Percentiles rank a stretch among this genome's conserved stretches.
Conservation (phyloP, 2,329 filamentous ascomycete species). For the Epichloe festucae region DNA sequence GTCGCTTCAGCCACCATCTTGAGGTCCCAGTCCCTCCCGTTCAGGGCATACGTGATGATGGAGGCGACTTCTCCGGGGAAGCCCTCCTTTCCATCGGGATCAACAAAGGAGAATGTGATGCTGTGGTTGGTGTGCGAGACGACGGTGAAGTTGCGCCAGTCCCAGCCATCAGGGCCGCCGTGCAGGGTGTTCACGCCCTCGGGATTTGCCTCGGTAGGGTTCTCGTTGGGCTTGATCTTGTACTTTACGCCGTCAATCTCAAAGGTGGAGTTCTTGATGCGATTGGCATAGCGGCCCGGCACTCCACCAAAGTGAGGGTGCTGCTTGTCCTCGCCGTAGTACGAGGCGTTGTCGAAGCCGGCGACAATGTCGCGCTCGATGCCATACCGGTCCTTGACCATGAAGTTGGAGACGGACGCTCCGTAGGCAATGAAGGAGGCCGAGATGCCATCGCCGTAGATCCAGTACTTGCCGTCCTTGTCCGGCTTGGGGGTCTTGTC, state of each 20-base stretch:
- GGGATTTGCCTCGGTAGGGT: conserved; percentile 36
- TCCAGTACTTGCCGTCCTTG: conserved; percentile 56
- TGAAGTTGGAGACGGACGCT: conserved; percentile 57
- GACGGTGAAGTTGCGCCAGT: conserved; percentile 66
- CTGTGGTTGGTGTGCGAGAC: conserved; percentile 51
- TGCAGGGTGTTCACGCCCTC: conserved; percentile 52
- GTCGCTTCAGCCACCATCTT: conserved; percentile 59
- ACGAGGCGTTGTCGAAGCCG: conserved; percentile 63
- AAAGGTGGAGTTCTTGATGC: conserved; percentile 67
- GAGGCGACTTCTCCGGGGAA: conserved; percentile 68
- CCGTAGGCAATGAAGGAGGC: conserved; percentile 64
- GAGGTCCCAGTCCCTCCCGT: conserved; percentile 54
- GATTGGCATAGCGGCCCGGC: conserved; percentile 67
- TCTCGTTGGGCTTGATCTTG: conserved; percentile 50
- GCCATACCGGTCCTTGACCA: conserved; percentile 57
- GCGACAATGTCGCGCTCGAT: conserved; percentile 57
- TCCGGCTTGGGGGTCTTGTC: conserved; percentile 28
- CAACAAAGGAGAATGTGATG: conserved; percentile 64
- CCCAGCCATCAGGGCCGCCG: conserved; percentile 60
- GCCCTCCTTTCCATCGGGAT: conserved; percentile 59
- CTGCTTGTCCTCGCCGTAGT: conserved; percentile 50
- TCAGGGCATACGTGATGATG: conserved; percentile 61
- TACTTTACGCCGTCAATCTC: conserved; percentile 50
- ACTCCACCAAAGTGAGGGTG: conserved; percentile 64
- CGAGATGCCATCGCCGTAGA: conserved; percentile 51